Base-by-base conservation (phyloP, 129 eudicot genomes). In the Apium graveolens region DNA sequence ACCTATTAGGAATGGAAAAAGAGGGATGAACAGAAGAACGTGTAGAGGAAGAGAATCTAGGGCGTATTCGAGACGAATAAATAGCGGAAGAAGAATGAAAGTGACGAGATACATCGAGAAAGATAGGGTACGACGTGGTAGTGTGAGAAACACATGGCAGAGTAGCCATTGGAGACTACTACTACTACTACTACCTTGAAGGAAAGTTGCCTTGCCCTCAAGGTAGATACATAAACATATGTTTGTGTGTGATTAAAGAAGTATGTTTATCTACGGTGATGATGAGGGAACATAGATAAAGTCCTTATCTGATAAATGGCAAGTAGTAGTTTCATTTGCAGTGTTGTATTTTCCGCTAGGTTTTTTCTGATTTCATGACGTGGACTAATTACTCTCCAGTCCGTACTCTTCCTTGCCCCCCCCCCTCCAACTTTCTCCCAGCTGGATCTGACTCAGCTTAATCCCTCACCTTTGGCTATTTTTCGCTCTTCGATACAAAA, bases 1-100 rank as follows among this genome's bases (percentile, higher is more conserved):
- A 92, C 97, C 97, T 89, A n/a, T 71, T 60, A 80, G 27, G 20
- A 60, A n/a, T n/a, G 32, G 31, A 60, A 60, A 74, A 80, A 17
- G 44, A 73, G 29, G 74, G 70, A 82, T 31, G 83, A 82, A 85
- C 39, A 5, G 48, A 44, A 44, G 9, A 49, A 81, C 85, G 65
- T 80, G 82, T 85, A 82, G 68, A 75, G 77, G 87, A 66, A 80
- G 78, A 78, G 63, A 84, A 70, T 45, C 79, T 75, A 82, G 81
- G 60, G 72, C 83, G 84, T 17, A 81, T 4, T 66, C 86, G 74
- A 76, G 68, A 39, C 65, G 43, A 51, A 66, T 74, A 76, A 81
- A 79, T 24, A 44, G 70, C 6, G 48, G 78, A 70, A 69, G 81
- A 69, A 74, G 26, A 29, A 70, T 31, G 81, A 74, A 66, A 32